A percentile compares a stretch with the other conserved stretches of the same genome.
These are phyloP conservation scores for Heritiera littoralis DNA, from an alignment of 345 rosid species.

Conservation along the genomic window DNA sequence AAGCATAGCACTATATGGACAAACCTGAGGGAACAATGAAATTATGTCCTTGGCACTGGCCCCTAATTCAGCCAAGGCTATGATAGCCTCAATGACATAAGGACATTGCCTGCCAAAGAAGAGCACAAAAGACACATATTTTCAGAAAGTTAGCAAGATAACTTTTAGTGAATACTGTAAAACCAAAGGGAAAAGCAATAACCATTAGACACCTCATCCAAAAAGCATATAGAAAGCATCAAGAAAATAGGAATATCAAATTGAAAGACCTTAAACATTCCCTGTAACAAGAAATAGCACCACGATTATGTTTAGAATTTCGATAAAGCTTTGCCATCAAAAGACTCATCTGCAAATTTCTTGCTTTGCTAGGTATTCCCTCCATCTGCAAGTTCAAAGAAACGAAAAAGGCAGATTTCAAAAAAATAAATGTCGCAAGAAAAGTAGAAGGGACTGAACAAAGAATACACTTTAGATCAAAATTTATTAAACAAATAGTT, in stretches of 20 bases:
- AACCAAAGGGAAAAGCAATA: conserved; percentile 14
- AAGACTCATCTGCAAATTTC: conserved; percentile 91
- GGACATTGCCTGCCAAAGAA: conserved; percentile 77
- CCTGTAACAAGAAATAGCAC: conserved; percentile 83
- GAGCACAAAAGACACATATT: background rate
- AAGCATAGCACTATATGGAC: conserved; percentile 20
- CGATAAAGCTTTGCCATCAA: conserved; percentile 94
- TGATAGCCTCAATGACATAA: conserved; percentile 76
- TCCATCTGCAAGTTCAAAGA: conserved; percentile 64
- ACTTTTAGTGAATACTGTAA: conserved; percentile 1
- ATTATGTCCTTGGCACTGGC: conserved; percentile 81
- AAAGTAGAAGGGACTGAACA: background rate
- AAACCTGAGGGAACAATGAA: conserved; percentile 82
- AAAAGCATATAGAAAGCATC: background rate
- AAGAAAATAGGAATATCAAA: background rate
- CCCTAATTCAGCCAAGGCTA: conserved; percentile 91
- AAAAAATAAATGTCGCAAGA: background rate
- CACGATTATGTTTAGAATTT: conserved; percentile 77
- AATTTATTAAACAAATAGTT: background rate
- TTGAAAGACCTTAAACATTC: conserved; percentile 79
- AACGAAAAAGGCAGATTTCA: background rate
- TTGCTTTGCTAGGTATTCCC: conserved; percentile 83
- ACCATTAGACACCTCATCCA: background rate
- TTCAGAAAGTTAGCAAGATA: conserved; percentile 15
- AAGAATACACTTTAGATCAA: conserved; percentile 6